phyloP scores from a whole-genome alignment of 1,284 basidiomycete genomes.

The Tilletia indica region DNA sequence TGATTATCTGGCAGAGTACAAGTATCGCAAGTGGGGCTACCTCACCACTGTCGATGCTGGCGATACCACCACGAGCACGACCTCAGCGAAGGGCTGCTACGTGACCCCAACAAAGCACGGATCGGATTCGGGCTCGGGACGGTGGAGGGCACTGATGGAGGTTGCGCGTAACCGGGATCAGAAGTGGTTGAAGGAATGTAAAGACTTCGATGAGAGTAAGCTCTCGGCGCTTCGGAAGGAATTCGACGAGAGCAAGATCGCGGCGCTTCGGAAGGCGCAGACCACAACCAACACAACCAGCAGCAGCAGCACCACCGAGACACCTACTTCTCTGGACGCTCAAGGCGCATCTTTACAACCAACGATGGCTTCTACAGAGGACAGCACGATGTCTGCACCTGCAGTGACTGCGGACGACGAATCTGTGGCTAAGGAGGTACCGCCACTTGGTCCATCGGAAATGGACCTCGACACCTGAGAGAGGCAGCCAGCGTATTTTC shows the following conservation, averaged over 20 bases:
- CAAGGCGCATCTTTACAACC: too few species aligned
- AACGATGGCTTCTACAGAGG: too few species aligned
- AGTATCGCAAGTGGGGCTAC: conserved; percentile 7
- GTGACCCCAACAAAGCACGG: background rate
- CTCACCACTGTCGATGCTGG: conserved; percentile 15
- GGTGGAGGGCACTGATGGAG: conserved; percentile 16
- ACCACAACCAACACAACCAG: too few species aligned
- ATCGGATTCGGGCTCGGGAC: conserved; percentile 4
- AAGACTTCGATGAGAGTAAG: background rate
- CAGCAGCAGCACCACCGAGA: too few species aligned
- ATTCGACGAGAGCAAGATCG: background rate
- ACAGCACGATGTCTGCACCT: too few species aligned
- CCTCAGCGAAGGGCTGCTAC: background rate
- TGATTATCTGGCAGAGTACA: conserved; percentile 9
- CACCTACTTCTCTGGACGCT: too few species aligned
- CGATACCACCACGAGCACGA: background rate
- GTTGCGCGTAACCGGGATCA: background rate
- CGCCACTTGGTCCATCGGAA: too few species aligned
- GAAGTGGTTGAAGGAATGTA: background rate
- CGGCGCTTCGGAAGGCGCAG: background rate
- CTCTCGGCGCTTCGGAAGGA: background rate
- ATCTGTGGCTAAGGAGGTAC: too few species aligned
- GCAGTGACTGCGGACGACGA: too few species aligned
- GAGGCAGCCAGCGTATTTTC: too few species aligned
- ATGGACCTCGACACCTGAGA: too few species aligned